These are phyloP conservation scores for Helianthus tuberosus DNA, from an alignment of 129 eudicot genomes.

Conservation along the genomic window DNA sequence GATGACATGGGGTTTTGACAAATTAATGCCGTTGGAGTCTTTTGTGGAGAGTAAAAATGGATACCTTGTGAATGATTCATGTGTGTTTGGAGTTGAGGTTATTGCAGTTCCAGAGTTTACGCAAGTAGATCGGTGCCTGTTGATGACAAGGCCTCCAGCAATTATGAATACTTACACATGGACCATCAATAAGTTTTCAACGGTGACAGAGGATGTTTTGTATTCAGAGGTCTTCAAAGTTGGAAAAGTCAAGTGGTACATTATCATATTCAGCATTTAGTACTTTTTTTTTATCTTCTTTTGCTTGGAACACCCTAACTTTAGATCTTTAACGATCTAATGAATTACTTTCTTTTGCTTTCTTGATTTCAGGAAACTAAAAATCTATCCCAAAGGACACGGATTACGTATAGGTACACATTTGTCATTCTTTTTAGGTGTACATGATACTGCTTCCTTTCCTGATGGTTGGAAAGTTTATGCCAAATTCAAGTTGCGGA, in stretches of 20 bases:
- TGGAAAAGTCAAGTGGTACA: conserved; percentile 34
- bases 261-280: background rate
- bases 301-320: too few species aligned
- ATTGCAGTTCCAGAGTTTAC: conserved; percentile 14
- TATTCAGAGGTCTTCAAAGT: conserved; percentile 27
- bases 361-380: background rate
- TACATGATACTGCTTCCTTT: background rate
- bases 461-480: background rate
- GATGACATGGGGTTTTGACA: conserved; percentile 30
- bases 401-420: background rate
- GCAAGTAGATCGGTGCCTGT: conserved; percentile 6
- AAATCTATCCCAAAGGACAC: background rate
- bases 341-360: background rate
- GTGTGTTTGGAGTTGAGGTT: conserved; percentile 43
- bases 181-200: conserved; percentile 20
- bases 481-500: background rate
- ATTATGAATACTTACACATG: conserved; percentile 24
- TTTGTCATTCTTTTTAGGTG: background rate
- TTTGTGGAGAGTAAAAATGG: conserved; percentile 24
- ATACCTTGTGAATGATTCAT: conserved; percentile 27
- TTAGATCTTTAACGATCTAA: background rate
- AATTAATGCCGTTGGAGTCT: conserved; percentile 8
- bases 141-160: conserved; percentile 22
- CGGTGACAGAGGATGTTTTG: background rate
- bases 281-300: too few species aligned